phyloP scores from a whole-genome alignment of 139 green algal genomes.

The Pleodorina starrii region DNA sequence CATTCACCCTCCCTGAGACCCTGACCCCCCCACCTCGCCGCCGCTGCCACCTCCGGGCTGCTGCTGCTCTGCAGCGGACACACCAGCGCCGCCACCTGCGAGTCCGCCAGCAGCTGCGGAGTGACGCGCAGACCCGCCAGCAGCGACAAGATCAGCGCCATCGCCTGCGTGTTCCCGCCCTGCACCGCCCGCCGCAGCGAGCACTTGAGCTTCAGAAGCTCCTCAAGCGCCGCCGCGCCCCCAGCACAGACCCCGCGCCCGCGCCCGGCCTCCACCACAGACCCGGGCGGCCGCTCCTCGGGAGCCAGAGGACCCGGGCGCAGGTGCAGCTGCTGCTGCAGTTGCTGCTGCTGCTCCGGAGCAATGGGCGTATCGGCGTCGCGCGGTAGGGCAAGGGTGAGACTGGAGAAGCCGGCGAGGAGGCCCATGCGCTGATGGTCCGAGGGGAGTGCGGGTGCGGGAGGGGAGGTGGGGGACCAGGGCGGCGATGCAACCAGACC shows the following conservation, averaged over 20 bases:
- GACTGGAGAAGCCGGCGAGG: neutral
- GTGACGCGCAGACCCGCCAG: slow-evolving; percentile 34
- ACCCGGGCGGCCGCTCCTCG: too few species aligned
- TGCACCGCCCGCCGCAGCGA: slow-evolving; percentile 17
- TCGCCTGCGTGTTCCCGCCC: neutral
- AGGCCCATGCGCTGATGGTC: neutral
- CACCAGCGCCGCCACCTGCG: slow-evolving; percentile 32
- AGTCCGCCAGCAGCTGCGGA: slow-evolving; percentile 31
- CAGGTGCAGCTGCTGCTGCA: neutral
- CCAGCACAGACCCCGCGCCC: too few species aligned
- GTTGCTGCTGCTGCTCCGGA: neutral
- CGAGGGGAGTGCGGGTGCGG: neutral
- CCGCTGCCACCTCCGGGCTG: slow-evolving; percentile 5
- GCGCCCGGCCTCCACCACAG: too few species aligned
- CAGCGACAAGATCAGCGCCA: slow-evolving; percentile 38
- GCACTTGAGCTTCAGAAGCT: slow-evolving; percentile 45
- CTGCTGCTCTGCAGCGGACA: slow-evolving; percentile 21
- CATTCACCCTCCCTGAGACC: too few species aligned
- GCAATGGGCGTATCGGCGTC: neutral
- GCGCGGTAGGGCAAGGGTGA: neutral
- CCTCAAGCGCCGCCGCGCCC: neutral
- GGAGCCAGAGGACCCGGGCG: too few species aligned
- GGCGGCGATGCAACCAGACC: neutral
- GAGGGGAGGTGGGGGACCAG: neutral
- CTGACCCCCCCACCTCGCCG: slow-evolving; percentile 20